A percentile compares a stretch with the other conserved stretches of the same genome.
Evolutionary conservation across 169 alveolate genomes (phyloP).

Genomic region (Eimeria falciformis): DNA sequence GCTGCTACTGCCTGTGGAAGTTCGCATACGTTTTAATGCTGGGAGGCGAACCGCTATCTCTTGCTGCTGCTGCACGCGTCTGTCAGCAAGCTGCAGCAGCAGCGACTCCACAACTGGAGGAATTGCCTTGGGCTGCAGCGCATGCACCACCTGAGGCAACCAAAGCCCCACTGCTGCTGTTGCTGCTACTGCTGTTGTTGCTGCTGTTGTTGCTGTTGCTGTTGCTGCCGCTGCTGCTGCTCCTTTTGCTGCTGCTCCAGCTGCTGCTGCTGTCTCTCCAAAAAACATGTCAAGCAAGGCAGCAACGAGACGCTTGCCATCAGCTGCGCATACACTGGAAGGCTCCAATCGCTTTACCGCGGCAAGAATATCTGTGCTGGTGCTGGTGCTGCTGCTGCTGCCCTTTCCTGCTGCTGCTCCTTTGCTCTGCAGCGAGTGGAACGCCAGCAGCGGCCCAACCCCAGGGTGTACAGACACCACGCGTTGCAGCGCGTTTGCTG

Average conservation of each 20-base stretch:
- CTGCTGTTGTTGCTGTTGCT: constrained; percentile 35
- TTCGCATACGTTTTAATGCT: too few relatives aligned
- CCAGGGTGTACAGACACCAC: constrained; percentile 11
- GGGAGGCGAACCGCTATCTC: too few relatives aligned
- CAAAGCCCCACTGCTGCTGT: not conserved
- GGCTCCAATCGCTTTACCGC: not conserved
- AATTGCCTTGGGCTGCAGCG: too few relatives aligned
- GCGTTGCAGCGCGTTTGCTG: not conserved
- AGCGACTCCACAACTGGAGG: not conserved
- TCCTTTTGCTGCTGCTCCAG: not conserved
- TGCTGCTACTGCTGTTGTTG: not conserved
- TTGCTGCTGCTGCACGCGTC: constrained; percentile 6
- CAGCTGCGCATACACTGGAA: not conserved
- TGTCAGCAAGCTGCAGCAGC: constrained; percentile 1
- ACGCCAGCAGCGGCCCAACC: not conserved
- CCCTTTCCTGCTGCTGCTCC: not conserved
- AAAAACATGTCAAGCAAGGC: not conserved
- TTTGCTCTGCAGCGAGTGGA: not conserved
- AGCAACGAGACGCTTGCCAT: not conserved
- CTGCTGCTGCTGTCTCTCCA: not conserved
- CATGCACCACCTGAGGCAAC: too few relatives aligned
- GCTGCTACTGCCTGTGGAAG: too few relatives aligned
- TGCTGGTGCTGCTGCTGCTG: constrained; percentile 39
- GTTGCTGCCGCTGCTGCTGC: constrained; percentile 42
- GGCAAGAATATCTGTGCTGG: too few relatives aligned